Evolutionary conservation across 371 early-diverging fungal genomes (phyloP), one percentile per base, ranked within the genome.

Genomic region (Mortierella sp.): DNA sequence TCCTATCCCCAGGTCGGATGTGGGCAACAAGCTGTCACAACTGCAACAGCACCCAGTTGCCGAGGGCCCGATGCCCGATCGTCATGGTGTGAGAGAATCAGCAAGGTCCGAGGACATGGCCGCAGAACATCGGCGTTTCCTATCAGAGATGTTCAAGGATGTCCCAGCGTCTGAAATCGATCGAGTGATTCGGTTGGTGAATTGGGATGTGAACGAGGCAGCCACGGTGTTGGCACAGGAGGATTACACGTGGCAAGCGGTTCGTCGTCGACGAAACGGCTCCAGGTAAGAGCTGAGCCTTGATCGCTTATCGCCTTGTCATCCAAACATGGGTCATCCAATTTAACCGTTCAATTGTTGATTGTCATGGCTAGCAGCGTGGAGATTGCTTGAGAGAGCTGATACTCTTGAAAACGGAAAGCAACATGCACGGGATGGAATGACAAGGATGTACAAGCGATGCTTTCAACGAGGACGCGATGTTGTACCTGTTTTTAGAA

Each of bases 181-280:
- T 31, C 66, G 59, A 13, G 54, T 54, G 29, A 53, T 66, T 45
- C 46, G 54, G 29, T 39, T 47, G 16, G 59, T 40, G 5, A 22
- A 66, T 39, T 58, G 66, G 66, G 66, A 66, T 28, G 48, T 66
- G 40, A 48, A 39, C 13, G 66, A 66, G 24, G 66, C 66, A 13
- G 59, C 66, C 13, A 24, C 66, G 5, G 22, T 66, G 39, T 40
- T 66, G 22, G 58, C 58, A 6, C 58, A 58, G 43, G 66, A 66
- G 34, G 66, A 66, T 34, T 66, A 59, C 28, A 66, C 66, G 31
- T 66, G 66, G 66, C 59, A 66, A 21, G 54, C 54, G 1, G 66
- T 66, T 27, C 59, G 48, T 29, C 66, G 54, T 31, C 58, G 66
- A 53, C 66, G 66, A 46, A 59, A 54, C 27, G 54, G 58, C 29